A percentile compares a stretch with the other conserved stretches of the same genome.
phyloP scores from a whole-genome alignment of 2,329 filamentous ascomycete genomes.

The Tolypocladium nubicola region DNA sequence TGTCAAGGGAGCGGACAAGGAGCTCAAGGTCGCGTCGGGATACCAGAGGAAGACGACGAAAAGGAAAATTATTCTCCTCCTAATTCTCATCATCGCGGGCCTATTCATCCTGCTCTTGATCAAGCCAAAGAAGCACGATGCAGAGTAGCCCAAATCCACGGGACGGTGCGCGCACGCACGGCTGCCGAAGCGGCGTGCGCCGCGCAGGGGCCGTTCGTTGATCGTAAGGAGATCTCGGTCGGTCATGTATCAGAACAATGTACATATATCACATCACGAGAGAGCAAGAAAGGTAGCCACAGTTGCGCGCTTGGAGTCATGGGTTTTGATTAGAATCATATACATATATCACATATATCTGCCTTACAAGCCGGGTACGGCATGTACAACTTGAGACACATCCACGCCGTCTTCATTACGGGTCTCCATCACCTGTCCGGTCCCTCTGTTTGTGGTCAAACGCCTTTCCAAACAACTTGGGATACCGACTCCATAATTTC shows the following conservation, averaged over 20 bases:
- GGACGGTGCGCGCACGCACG: too few species aligned
- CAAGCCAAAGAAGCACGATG: slow-evolving; percentile 56
- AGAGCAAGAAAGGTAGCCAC: slow-evolving; percentile 7
- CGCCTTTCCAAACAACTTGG: slow-evolving; percentile 15
- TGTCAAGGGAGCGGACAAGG: slow-evolving; percentile 86
- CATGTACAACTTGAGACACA: too few species aligned
- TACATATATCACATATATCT: slow-evolving; percentile 3
- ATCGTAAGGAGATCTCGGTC: neutral
- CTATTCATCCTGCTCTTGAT: slow-evolving; percentile 76
- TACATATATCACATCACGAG: slow-evolving; percentile 14
- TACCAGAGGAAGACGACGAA: slow-evolving; percentile 87
- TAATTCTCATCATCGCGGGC: slow-evolving; percentile 73
- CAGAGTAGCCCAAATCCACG: neutral
- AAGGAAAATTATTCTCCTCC: slow-evolving; percentile 83
- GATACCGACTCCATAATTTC: slow-evolving; percentile 18
- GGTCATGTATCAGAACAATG: slow-evolving; percentile 17
- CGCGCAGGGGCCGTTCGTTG: too few species aligned
- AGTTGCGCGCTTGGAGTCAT: slow-evolving; percentile 14
- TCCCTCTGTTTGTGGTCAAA: slow-evolving; percentile 11
- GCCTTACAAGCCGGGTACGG: too few species aligned
- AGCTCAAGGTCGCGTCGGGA: slow-evolving; percentile 76
- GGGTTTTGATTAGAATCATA: slow-evolving; percentile 14
- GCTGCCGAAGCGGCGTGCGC: neutral
- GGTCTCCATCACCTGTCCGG: neutral
- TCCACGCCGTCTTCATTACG: slow-evolving; percentile 1